Evolutionary conservation across 1,139 yeast species (phyloP).

Genomic region (Debaryomycetaceae sp.): DNA sequence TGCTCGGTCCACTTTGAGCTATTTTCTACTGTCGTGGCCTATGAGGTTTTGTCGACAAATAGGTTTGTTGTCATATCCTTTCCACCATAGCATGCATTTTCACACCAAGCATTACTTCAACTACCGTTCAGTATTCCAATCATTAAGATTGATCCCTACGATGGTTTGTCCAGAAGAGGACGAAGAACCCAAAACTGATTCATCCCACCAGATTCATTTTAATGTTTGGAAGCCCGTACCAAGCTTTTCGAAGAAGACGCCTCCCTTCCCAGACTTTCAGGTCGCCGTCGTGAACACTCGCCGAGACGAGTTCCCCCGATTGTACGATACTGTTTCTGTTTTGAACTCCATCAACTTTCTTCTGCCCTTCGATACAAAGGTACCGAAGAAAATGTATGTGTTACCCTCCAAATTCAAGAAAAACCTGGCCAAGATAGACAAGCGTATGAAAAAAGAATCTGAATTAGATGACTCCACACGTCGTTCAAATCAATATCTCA

Average conservation of each 20-base stretch:
- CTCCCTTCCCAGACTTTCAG: conserved; percentile 76
- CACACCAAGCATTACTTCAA: conserved; percentile 30
- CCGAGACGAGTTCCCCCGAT: conserved; percentile 49
- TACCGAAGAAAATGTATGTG: conserved; percentile 6
- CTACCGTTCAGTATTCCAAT: conserved; percentile 36
- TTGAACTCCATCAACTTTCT: conserved; percentile 19
- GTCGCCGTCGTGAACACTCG: conserved; percentile 58
- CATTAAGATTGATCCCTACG: conserved; percentile 33
- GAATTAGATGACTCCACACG: conserved; percentile 23
- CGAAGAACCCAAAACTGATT: not conserved
- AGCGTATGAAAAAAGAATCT: conserved; percentile 23
- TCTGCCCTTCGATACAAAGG: conserved; percentile 5
- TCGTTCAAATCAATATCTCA: conserved; percentile 23
- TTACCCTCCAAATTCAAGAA: conserved; percentile 2
- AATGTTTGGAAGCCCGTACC: conserved; percentile 86
- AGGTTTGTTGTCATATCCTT: conserved; percentile 10
- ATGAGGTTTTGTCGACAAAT: conserved; percentile 2
- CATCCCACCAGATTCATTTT: conserved; percentile 30
- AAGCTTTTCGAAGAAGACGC: conserved; percentile 62
- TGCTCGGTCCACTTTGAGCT: not conserved
- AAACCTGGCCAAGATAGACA: conserved; percentile 16
- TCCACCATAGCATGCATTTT: conserved; percentile 14
- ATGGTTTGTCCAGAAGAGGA: conserved; percentile 8
- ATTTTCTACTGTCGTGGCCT: not conserved
- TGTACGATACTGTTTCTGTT: conserved; percentile 33